Evolutionary conservation across 1,139 yeast genomes (phyloP).

Genomic region (Yamadazyma diospyri): DNA sequence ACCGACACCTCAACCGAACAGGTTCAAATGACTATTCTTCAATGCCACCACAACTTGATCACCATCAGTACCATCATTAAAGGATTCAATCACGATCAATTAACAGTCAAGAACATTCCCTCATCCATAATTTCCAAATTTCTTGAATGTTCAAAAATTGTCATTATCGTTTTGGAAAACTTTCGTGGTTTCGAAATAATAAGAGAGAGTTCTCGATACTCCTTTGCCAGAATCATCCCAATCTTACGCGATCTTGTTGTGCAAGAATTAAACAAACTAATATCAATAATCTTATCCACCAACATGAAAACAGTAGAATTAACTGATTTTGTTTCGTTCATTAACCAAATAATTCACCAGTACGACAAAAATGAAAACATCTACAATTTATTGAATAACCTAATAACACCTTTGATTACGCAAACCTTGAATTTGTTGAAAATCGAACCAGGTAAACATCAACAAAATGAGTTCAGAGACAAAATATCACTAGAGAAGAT

Average conservation of each 20-base stretch:
- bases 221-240: slow-evolving; percentile 84
- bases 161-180: slow-evolving; percentile 76
- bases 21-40: slow-evolving; percentile 45
- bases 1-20: slow-evolving; percentile 1
- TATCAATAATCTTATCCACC: slow-evolving; percentile 69
- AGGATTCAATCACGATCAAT: slow-evolving; percentile 59
- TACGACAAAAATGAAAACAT: slow-evolving; percentile 66
- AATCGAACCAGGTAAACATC: slow-evolving; percentile 20
- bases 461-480: slow-evolving; percentile 37
- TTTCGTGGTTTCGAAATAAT: slow-evolving; percentile 64
- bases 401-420: slow-evolving; percentile 68
- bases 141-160: slow-evolving; percentile 75
- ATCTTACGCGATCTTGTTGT: slow-evolving; percentile 49
- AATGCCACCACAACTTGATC: slow-evolving; percentile 82
- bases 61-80: slow-evolving; percentile 88
- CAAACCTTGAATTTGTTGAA: slow-evolving; percentile 59
- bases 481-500: slow-evolving; percentile 63
- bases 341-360: slow-evolving; percentile 84
- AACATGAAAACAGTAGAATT: slow-evolving; percentile 63
- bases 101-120: neutral
- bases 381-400: slow-evolving; percentile 68
- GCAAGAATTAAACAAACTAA: slow-evolving; percentile 65
- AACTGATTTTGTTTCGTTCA: slow-evolving; percentile 76
- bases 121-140: slow-evolving; percentile 43
- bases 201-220: slow-evolving; percentile 82